phyloP scores from a whole-genome alignment of 179 eudicot species.

The Actinidia chinensis region DNA sequence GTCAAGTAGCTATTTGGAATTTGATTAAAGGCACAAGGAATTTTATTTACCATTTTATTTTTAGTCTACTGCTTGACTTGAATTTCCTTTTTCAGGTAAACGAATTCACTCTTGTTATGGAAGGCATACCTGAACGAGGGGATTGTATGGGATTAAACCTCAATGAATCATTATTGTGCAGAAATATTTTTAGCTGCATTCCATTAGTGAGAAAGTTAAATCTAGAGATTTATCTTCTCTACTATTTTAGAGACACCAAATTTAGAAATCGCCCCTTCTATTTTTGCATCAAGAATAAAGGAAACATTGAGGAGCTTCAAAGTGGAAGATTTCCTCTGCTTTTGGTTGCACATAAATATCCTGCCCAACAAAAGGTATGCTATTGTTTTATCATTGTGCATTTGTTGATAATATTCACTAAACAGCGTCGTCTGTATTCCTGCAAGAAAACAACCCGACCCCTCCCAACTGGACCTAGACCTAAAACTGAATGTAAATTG shows the following conservation, averaged over 20 bases:
- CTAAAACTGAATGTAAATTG: neutral
- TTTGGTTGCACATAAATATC: slow-evolving; percentile 66
- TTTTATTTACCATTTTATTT: neutral
- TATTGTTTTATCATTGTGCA: slow-evolving; percentile 6
- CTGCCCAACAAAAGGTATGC: slow-evolving; percentile 60
- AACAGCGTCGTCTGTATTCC: neutral
- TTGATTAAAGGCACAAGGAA: slow-evolving; percentile 12
- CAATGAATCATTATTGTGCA: slow-evolving; percentile 53
- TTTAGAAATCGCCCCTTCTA: slow-evolving; percentile 26
- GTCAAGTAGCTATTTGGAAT: neutral
- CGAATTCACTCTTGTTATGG: slow-evolving; percentile 64
- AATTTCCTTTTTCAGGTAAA: slow-evolving; percentile 49
- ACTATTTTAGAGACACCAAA: slow-evolving; percentile 38
- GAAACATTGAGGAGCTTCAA: slow-evolving; percentile 38
- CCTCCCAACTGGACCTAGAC: neutral
- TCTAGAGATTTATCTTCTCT: slow-evolving; percentile 47
- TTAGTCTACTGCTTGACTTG: neutral
- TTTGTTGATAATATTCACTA: neutral
- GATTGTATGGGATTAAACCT: slow-evolving; percentile 34
- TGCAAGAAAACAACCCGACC: neutral
- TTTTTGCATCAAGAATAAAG: slow-evolving; percentile 23
- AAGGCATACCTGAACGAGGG: slow-evolving; percentile 48
- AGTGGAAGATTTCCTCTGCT: slow-evolving; percentile 73
- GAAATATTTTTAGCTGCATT: slow-evolving; percentile 45
- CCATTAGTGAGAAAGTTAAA: slow-evolving; percentile 30